phyloP scores from a whole-genome alignment of 495 filamentous ascomycete species.

The Lentithecium fluviatile region DNA sequence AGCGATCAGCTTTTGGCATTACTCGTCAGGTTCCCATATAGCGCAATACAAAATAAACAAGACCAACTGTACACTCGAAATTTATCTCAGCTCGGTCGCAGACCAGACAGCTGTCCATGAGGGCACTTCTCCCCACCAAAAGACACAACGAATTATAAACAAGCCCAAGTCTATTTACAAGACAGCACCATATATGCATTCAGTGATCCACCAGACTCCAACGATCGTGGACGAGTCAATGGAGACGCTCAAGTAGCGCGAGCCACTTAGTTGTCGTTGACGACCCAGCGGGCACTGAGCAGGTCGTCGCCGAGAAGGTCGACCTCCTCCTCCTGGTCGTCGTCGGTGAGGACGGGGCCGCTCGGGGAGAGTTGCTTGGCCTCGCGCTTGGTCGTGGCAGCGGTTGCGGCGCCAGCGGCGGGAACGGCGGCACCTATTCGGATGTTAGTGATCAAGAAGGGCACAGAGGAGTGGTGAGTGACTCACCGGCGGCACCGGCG shows the following conservation, averaged over 20 bases:
- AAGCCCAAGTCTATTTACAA: background rate
- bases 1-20: slow-evolving; percentile 13
- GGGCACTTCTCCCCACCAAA: background rate
- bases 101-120: background rate
- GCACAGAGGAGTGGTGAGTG: background rate
- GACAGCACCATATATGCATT: no score
- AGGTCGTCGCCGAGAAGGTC: slow-evolving; percentile 3
- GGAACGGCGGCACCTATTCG: background rate
- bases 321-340: slow-evolving; percentile 27
- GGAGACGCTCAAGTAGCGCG: background rate
- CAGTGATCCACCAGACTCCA: background rate
- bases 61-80: background rate
- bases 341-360: slow-evolving; percentile 14
- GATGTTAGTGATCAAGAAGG: background rate
- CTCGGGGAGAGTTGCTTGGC: background rate
- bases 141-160: background rate
- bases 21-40: background rate
- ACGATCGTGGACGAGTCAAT: background rate
- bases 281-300: slow-evolving; percentile 3
- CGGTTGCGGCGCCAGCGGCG: background rate
- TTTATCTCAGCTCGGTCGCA: background rate
- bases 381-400: background rate
- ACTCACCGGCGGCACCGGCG: background rate
- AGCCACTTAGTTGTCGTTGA: background rate
- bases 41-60: background rate